Percentiles rank a stretch among this genome's conserved stretches.
phyloP scores from a whole-genome alignment of 306 rosid species.

The Glycine soja region DNA sequence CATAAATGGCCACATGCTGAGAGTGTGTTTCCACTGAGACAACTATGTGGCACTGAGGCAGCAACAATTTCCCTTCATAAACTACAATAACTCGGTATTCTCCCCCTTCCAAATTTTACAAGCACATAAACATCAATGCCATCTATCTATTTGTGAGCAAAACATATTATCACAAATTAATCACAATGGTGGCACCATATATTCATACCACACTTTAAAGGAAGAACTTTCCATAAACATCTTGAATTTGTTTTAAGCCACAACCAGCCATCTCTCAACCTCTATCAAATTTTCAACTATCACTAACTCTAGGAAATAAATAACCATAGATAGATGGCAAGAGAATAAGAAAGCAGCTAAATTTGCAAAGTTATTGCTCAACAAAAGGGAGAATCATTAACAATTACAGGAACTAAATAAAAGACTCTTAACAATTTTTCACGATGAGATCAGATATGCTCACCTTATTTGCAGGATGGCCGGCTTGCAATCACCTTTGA shows the following conservation, averaged over 20 bases:
- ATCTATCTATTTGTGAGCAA: slow-evolving; percentile 1
- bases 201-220: neutral
- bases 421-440: slow-evolving; percentile 9
- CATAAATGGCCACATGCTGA: no score
- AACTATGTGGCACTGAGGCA: no score
- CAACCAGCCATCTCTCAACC: neutral
- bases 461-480: slow-evolving; percentile 7
- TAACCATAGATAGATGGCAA: neutral
- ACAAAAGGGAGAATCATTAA: slow-evolving; percentile 16
- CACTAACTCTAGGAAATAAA: neutral
- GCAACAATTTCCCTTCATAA: slow-evolving; percentile 6
- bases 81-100: neutral
- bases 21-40: no score
- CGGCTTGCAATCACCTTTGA: neutral
- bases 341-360: neutral
- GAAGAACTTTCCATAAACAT: neutral
- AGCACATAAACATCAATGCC: neutral
- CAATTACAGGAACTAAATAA: neutral
- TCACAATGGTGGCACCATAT: neutral
- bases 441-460: slow-evolving; percentile 14
- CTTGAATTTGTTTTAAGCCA: slow-evolving; percentile 1
- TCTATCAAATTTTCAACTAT: neutral
- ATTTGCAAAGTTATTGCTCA: neutral
- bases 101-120: neutral
- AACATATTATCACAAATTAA: neutral